phyloP scores from a whole-genome alignment of 2,329 filamentous ascomycete species.

The Sporothrix brasiliensis region DNA sequence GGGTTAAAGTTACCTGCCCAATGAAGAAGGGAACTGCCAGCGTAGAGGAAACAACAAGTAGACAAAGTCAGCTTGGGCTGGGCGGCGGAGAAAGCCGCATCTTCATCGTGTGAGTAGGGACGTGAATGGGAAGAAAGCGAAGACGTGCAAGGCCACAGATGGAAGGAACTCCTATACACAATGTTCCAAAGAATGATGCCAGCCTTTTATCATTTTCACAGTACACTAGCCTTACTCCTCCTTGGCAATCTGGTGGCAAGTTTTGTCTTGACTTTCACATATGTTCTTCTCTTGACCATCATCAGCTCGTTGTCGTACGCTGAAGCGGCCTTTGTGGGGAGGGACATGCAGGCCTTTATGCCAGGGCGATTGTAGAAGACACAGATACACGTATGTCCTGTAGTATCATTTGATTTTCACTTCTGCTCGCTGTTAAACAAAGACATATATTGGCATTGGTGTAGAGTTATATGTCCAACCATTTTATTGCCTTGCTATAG shows the following conservation, averaged over 20 bases:
- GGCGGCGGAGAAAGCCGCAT: constrained; percentile 13
- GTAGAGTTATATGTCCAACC: no score
- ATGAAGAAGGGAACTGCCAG: neutral
- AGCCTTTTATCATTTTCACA: neutral
- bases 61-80: neutral
- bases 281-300: neutral
- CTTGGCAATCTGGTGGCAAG: constrained; percentile 9
- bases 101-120: neutral
- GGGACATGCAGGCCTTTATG: no score
- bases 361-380: no score
- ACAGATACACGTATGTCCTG: no score
- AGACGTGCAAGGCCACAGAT: neutral
- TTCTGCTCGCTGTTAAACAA: neutral
- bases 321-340: constrained; percentile 11
- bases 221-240: neutral
- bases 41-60: neutral
- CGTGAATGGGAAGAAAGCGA: neutral
- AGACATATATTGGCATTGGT: neutral
- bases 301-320: neutral
- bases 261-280: neutral
- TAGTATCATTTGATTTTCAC: no score
- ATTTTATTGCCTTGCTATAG: no score
- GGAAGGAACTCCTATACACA: neutral
- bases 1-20: neutral
- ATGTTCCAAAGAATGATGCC: neutral